These are phyloP conservation scores for Jatropha podagrica DNA, from an alignment of 441 rosid species.

Conservation along the genomic window DNA sequence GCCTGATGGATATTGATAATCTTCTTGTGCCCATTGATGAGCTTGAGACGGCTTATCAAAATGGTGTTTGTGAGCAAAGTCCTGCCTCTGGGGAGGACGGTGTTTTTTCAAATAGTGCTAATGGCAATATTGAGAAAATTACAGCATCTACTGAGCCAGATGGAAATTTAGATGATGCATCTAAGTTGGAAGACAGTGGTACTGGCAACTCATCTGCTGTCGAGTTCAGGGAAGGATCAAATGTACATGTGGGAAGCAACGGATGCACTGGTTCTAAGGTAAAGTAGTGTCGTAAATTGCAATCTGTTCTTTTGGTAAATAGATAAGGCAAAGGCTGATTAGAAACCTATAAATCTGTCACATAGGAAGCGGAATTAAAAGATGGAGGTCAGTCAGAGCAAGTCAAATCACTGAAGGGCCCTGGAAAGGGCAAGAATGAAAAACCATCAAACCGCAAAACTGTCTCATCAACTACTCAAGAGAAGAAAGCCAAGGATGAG, in stretches of 20 bases:
- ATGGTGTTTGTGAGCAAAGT: constrained; percentile 42
- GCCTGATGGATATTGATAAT: constrained; percentile 61
- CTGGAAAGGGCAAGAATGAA: constrained; percentile 51
- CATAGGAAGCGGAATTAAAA: constrained; percentile 45
- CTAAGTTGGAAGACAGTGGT: constrained; percentile 37
- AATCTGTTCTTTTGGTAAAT: constrained; percentile 10
- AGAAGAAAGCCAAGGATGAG: constrained; percentile 51
- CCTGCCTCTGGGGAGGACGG: constrained; percentile 36
- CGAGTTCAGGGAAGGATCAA: constrained; percentile 31
- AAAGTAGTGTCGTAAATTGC: constrained; percentile 7
- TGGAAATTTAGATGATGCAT: constrained; percentile 36
- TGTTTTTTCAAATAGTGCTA: constrained; percentile 23
- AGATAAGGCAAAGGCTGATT: constrained; percentile 9
- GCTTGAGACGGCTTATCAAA: constrained; percentile 48
- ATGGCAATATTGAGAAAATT: constrained; percentile 25
- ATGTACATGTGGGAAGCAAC: constrained; percentile 30
- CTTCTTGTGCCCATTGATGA: constrained; percentile 37
- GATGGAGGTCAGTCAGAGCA: constrained; percentile 35
- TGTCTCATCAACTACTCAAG: constrained; percentile 40
- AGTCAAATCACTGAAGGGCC: constrained; percentile 41
- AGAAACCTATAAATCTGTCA: constrained; percentile 22
- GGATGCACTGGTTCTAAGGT: constrained; percentile 40
- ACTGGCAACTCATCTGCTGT: constrained; percentile 20
- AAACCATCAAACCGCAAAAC: constrained; percentile 44
- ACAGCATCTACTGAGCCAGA: constrained; percentile 13